Percentiles rank a stretch among this genome's conserved stretches.
phyloP scores from a whole-genome alignment of 495 filamentous ascomycete genomes.

The Aspergillus wentii region DNA sequence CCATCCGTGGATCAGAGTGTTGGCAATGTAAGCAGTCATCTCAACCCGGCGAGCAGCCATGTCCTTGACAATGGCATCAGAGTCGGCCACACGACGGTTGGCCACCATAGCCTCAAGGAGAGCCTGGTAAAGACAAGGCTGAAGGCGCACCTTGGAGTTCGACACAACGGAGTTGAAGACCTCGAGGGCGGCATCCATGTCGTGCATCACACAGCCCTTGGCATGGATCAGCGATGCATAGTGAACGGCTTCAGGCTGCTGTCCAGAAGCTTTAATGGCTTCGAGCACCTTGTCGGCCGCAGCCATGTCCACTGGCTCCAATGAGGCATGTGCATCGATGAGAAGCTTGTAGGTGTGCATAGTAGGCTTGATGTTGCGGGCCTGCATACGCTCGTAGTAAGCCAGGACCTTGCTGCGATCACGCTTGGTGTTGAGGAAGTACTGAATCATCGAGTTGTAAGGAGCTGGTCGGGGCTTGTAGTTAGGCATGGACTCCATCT shows the following conservation, averaged over 20 bases:
- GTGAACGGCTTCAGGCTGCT: constrained; percentile 83
- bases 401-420: constrained; percentile 91
- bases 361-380: constrained; percentile 82
- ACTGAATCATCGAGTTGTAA: constrained; percentile 99
- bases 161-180: constrained; percentile 77
- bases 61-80: constrained; percentile 63
- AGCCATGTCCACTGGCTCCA: constrained; percentile 86
- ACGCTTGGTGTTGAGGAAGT: constrained; percentile 95
- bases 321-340: constrained; percentile 89
- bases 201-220: constrained; percentile 89
- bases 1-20: constrained; percentile 99
- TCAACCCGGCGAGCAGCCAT: constrained; percentile 71
- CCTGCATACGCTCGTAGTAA: constrained; percentile 92
- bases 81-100: constrained; percentile 77
- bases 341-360: constrained; percentile 97
- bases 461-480: constrained; percentile 96
- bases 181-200: constrained; percentile 74
- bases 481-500: constrained; percentile 98
- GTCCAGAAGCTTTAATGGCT: constrained; percentile 67
- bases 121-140: constrained; percentile 90
- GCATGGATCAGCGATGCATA: constrained; percentile 94
- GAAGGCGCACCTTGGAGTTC: constrained; percentile 57
- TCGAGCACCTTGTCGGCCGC: constrained; percentile 84
- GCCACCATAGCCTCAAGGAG: constrained; percentile 95
- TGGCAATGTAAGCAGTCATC: constrained; percentile 96